Evolutionary conservation across 352 stramenopile species (phyloP).

Genomic region (Globisporangium sylvaticum): DNA sequence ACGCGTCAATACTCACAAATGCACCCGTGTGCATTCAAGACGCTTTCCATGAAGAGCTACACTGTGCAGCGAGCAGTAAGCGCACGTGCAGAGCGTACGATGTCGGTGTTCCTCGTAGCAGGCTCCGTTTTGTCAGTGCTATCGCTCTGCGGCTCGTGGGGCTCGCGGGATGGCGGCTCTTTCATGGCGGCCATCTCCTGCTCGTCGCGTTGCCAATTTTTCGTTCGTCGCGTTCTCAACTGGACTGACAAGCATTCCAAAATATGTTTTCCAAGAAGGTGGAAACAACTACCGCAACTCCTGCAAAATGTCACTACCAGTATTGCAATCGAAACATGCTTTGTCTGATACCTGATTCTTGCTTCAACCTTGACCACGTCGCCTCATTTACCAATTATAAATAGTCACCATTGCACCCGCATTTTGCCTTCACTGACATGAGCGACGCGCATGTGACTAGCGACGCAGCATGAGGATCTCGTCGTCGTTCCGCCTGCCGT

Average conservation of each 20-base stretch:
- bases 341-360: too few species aligned
- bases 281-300: not conserved
- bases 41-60: not conserved
- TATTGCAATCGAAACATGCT: too few species aligned
- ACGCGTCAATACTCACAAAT: not conserved
- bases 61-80: not conserved
- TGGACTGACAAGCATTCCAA: not conserved
- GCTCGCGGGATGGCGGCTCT: not conserved
- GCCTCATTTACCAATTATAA: too few species aligned
- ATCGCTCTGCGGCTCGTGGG: constrained; percentile 21
- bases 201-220: not conserved
- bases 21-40: not conserved
- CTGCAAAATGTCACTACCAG: too few species aligned
- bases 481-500: constrained; percentile 16
- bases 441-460: not conserved
- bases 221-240: not conserved
- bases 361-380: too few species aligned
- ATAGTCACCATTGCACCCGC: too few species aligned
- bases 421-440: too few species aligned
- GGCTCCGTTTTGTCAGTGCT: not conserved
- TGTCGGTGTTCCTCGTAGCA: not conserved
- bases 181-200: not conserved
- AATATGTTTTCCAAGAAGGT: not conserved
- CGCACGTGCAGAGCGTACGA: not conserved
- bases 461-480: constrained; percentile 2